Evolutionary conservation across 176 grass and related monocot species (phyloP), one percentile per base, ranked within the genome.

Genomic region (barley (Hordeum vulgare)): DNA sequence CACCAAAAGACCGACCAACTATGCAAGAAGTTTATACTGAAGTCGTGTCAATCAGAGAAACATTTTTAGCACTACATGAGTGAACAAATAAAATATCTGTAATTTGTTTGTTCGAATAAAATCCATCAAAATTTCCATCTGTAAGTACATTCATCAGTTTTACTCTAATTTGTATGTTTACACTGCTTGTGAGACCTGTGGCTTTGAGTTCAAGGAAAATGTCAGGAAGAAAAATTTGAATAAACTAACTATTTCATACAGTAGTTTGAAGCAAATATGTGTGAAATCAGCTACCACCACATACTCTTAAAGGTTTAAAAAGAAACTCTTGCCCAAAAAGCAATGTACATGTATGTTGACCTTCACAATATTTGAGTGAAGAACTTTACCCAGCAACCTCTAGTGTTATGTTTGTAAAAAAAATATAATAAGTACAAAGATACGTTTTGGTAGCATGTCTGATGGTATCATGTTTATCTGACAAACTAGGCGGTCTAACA

Each of bases 1-100:
- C 72, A 75, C 72, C 72, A 23, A 75, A 54, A 75, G 47, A 31
- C 17, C 72, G 72, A n/a, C 72, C 47, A 75, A 75, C 72, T 56
- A 54, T 56, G 72, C 72, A 56, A 75, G 72, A 75, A 75, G 27
- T 54, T 54, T 54, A 75, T 21, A 54, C 17, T 21, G 72, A 75
- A 75, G 72, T 4, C 18, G 5, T 29, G 5, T 75, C 72, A 34
- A 75, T 75, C 72, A 75, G 54, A 75, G 72, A 56, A 75, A 34
- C 72, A 56, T 54, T 75, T 75, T 34, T 75, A 29, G 72, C 18
- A 34, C 47, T 57, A 57, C 33, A 49, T 35, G 18, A 57, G 28
- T 11, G 3, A 57, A 35, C 28, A 11, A 35, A 56, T 27, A 23
- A 6, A 56, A 56, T 56, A 8, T 31, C 18, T 35, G 72, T 28